Percentiles rank a stretch among this genome's conserved stretches.
Conservation (phyloP, 1,284 basidiomycete genomes). For the Fistulina hepatica region DNA sequence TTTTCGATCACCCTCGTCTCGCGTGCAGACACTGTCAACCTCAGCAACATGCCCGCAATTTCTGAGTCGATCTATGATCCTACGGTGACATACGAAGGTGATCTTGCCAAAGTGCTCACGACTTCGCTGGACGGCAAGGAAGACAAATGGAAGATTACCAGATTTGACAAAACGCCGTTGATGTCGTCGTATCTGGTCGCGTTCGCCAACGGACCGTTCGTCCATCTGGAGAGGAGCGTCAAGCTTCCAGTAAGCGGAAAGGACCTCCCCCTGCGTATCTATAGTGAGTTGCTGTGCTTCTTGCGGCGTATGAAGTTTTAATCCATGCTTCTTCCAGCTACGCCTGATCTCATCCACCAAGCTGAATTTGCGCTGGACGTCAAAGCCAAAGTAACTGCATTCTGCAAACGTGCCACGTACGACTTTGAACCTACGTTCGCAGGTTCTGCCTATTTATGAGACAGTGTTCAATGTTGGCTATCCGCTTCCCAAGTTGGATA, state of each 20-base stretch:
- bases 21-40: slow-evolving; percentile 59
- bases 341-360: slow-evolving; percentile 79
- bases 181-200: slow-evolving; percentile 93
- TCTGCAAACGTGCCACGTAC: too few relatives aligned
- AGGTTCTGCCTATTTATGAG: slow-evolving; percentile 92
- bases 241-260: slow-evolving; percentile 76
- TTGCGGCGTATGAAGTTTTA: background rate
- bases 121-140: slow-evolving; percentile 21
- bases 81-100: slow-evolving; percentile 16
- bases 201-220: slow-evolving; percentile 81
- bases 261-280: slow-evolving; percentile 77
- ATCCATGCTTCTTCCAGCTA: slow-evolving; percentile 37
- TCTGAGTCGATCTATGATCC: slow-evolving; percentile 40
- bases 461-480: slow-evolving; percentile 85
- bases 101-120: slow-evolving; percentile 29
- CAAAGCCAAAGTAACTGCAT: slow-evolving; percentile 69
- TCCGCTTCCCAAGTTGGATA: slow-evolving; percentile 90
- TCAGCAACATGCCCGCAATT: slow-evolving; percentile 80
- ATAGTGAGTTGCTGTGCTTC: slow-evolving; percentile 35
- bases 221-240: slow-evolving; percentile 67
- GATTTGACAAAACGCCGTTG: slow-evolving; percentile 66
- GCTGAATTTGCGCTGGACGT: slow-evolving; percentile 82
- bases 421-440: too few relatives aligned
- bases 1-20: slow-evolving; percentile 81
- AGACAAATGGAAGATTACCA: slow-evolving; percentile 69